phyloP scores from a whole-genome alignment of 1,139 yeast species.

The Yamadazyma siamensis region DNA sequence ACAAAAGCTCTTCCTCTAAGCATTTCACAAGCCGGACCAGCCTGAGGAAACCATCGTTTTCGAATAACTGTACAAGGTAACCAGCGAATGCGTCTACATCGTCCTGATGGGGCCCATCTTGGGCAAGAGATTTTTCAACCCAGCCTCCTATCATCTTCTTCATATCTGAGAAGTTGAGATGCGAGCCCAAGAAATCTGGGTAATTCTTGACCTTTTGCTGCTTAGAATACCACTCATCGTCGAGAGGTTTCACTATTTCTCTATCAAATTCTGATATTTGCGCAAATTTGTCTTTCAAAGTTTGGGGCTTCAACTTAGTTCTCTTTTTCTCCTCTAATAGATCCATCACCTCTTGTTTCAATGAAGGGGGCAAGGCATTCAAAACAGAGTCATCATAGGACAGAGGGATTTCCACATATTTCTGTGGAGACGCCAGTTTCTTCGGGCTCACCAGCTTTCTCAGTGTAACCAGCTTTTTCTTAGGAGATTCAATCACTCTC shows the following conservation, averaged over 20 bases:
- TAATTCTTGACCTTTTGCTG: slow-evolving; percentile 15
- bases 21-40: slow-evolving; percentile 20
- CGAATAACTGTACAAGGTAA: slow-evolving; percentile 21
- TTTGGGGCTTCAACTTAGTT: slow-evolving; percentile 24
- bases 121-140: slow-evolving; percentile 43
- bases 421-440: slow-evolving; percentile 10
- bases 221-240: slow-evolving; percentile 23
- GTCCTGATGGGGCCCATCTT: slow-evolving; percentile 55
- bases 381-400: slow-evolving; percentile 40
- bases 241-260: slow-evolving; percentile 18
- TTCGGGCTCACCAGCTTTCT: slow-evolving; percentile 4
- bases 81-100: slow-evolving; percentile 44
- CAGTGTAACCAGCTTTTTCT: slow-evolving; percentile 13
- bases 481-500: slow-evolving; percentile 35
- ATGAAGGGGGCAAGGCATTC: slow-evolving; percentile 45
- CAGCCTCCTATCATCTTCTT: slow-evolving; percentile 40
- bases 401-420: slow-evolving; percentile 8
- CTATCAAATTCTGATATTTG: slow-evolving; percentile 17
- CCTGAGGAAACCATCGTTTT: slow-evolving; percentile 18
- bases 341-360: slow-evolving; percentile 37
- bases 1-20: slow-evolving; percentile 17
- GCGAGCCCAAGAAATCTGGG: slow-evolving; percentile 36
- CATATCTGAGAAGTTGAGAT: slow-evolving; percentile 30
- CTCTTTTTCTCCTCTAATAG: slow-evolving; percentile 34
- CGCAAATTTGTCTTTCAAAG: slow-evolving; percentile 29